Evolutionary conservation across 2,329 filamentous ascomycete genomes (phyloP), one percentile per base, ranked within the genome.

Genomic region (Neophaeococcomyces aloes): DNA sequence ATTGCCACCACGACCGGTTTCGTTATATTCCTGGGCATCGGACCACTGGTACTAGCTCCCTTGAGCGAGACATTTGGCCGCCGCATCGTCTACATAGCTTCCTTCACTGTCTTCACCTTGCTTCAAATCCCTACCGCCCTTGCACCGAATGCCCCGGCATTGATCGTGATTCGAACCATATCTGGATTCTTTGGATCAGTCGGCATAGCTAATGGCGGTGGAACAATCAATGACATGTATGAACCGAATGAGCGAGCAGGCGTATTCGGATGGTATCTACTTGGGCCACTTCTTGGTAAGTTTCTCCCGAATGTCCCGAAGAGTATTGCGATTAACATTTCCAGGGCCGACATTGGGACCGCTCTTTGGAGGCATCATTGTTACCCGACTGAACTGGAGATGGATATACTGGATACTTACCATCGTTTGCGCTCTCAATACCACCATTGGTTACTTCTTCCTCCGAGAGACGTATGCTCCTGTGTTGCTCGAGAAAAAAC

Each of bases 1-100:
- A 68, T 73, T 32, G 68, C 62, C 4, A 68, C 68, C 15, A 72
- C 68, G 3, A 73, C 70, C 1, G 68, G 67, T 8, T 72, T 71
- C 45, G 66, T 72, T 3, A 60, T 72, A 35, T 66, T 68, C 60
- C 58, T 72, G 1, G 70, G 69, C 7, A 54, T 82, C 45, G 83
- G 82, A 0, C 83, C 83, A 1, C 73, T 76, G 0, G 67, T 87
- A 13, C 84, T 81, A 69, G 83, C 82, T 1, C 83, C 83, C 0
- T 64, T 87, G 3, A 83, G 78, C 2, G 84, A 89, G 64, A 67
- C 83, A 29, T 76, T 72, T 54, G 84, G 84, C 23, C 56, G 60
- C 15, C 49, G 53, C 27, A 57, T 56, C 1, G 56, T 63, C 2
- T 63, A 61, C 40, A 57, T 62, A 42, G 57, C 61, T 45, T 59